Evolutionary conservation across 495 filamentous ascomycete species (phyloP).

Genomic region (Halenospora varia): DNA sequence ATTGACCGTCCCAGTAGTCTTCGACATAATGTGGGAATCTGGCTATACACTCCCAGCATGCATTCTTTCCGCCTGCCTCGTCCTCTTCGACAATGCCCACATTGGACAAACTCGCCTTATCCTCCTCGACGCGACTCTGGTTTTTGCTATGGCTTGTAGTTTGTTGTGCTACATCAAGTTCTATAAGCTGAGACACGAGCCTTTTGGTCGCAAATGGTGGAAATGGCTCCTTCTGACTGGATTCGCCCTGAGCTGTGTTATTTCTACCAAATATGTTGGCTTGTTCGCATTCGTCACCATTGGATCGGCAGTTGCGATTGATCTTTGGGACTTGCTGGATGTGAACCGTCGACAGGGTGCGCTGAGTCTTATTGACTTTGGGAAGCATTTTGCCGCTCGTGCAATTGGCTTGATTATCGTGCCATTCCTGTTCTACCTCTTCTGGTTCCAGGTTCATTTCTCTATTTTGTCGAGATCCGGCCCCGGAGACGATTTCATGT

Average conservation of each 20-base stretch:
- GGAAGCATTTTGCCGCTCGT: slow-evolving; percentile 86
- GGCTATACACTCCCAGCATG: slow-evolving; percentile 94
- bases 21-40: slow-evolving; percentile 99
- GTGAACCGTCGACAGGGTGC: slow-evolving; percentile 76
- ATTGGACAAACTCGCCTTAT: slow-evolving; percentile 96
- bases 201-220: slow-evolving; percentile 97
- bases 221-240: slow-evolving; percentile 97
- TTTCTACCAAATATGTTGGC: slow-evolving; percentile 97
- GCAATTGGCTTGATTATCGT: slow-evolving; percentile 78
- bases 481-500: slow-evolving; percentile 98
- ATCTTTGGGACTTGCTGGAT: slow-evolving; percentile 92
- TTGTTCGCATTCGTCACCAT: slow-evolving; percentile 97
- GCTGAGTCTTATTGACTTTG: slow-evolving; percentile 71
- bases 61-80: slow-evolving; percentile 75
- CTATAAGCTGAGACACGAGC: slow-evolving; percentile 88
- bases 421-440: slow-evolving; percentile 96
- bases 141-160: slow-evolving; percentile 93
- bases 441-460: slow-evolving; percentile 99
- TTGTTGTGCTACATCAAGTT: slow-evolving; percentile 93
- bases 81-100: slow-evolving; percentile 97
- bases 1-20: slow-evolving; percentile 89
- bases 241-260: slow-evolving; percentile 91
- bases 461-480: slow-evolving; percentile 82
- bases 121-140: slow-evolving; percentile 88
- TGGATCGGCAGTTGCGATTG: slow-evolving; percentile 86